These are phyloP conservation scores for Cordyceps fumosorosea DNA, from an alignment of 2,329 filamentous ascomycete species.

Conservation along the genomic window DNA sequence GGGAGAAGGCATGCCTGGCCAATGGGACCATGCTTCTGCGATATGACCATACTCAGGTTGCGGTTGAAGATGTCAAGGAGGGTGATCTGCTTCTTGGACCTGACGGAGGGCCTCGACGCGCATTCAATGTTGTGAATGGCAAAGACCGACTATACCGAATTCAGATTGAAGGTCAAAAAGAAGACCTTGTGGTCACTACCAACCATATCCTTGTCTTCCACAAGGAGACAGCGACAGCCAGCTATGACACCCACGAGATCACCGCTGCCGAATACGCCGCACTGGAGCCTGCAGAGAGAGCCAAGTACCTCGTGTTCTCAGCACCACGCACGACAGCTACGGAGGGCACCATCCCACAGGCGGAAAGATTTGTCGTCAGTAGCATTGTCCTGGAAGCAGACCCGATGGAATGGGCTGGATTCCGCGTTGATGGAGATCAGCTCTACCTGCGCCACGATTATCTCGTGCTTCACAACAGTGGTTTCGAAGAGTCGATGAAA, in stretches of 20 bases:
- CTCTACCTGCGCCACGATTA: constrained; percentile 44
- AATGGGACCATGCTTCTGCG: constrained; percentile 38
- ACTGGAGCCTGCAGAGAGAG: constrained; percentile 30
- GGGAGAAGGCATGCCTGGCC: constrained; percentile 58
- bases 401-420: constrained; percentile 41
- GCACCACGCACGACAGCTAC: constrained; percentile 18
- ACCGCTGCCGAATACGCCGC: constrained; percentile 38
- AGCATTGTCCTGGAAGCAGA: constrained; percentile 36
- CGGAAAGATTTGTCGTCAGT: constrained; percentile 32
- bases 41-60: constrained; percentile 36
- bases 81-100: constrained; percentile 43
- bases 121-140: constrained; percentile 43
- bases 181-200: constrained; percentile 43
- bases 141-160: constrained; percentile 42
- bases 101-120: constrained; percentile 39
- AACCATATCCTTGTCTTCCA: constrained; percentile 43
- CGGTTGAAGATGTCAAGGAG: constrained; percentile 42
- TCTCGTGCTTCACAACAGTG: constrained; percentile 41
- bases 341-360: constrained; percentile 15
- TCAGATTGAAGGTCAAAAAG: constrained; percentile 32
- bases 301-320: constrained; percentile 29
- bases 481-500: constrained; percentile 69
- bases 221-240: constrained; percentile 24
- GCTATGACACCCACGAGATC: constrained; percentile 37
- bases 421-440: constrained; percentile 44